A percentile compares a stretch with the other conserved stretches of the same genome.
These are phyloP conservation scores for Daldinia grandis DNA, from an alignment of 495 filamentous ascomycete genomes.

Conservation along the genomic window DNA sequence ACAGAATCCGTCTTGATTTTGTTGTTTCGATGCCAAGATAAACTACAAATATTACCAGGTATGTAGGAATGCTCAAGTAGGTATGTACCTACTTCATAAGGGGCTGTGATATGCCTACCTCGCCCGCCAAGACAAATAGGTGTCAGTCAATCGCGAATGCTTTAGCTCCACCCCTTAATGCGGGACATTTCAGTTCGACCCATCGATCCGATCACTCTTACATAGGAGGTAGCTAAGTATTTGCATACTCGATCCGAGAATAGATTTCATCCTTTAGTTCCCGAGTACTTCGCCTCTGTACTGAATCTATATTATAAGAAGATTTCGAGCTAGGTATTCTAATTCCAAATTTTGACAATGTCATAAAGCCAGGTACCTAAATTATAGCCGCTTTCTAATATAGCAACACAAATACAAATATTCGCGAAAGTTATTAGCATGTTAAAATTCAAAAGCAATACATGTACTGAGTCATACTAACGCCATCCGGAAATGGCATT, in stretches of 20 bases:
- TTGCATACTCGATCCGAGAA: not conserved
- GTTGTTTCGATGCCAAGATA: not conserved
- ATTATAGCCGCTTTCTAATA: not conserved
- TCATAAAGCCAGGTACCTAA: not conserved
- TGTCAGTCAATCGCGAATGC: not conserved
- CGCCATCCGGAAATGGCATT: not conserved
- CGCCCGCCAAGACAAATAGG: conserved; percentile 8
- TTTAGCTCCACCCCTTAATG: not conserved
- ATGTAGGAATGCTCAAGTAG: not conserved
- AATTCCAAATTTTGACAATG: not conserved
- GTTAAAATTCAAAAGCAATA: not conserved
- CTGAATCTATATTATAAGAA: not conserved
- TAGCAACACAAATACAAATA: not conserved
- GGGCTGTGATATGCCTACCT: conserved; percentile 8
- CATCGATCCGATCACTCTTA: not conserved
- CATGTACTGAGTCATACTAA: not conserved
- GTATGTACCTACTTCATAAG: too few relatives aligned
- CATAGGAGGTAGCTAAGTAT: not conserved
- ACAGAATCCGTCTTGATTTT: not conserved
- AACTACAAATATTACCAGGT: not conserved
- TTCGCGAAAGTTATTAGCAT: not conserved
- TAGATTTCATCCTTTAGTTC: not conserved
- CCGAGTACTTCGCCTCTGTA: not conserved
- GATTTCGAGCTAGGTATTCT: not conserved
- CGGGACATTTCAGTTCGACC: not conserved